These are phyloP conservation scores for Sporisorium sorghi DNA, from an alignment of 1,284 basidiomycete species.

Conservation along the genomic window DNA sequence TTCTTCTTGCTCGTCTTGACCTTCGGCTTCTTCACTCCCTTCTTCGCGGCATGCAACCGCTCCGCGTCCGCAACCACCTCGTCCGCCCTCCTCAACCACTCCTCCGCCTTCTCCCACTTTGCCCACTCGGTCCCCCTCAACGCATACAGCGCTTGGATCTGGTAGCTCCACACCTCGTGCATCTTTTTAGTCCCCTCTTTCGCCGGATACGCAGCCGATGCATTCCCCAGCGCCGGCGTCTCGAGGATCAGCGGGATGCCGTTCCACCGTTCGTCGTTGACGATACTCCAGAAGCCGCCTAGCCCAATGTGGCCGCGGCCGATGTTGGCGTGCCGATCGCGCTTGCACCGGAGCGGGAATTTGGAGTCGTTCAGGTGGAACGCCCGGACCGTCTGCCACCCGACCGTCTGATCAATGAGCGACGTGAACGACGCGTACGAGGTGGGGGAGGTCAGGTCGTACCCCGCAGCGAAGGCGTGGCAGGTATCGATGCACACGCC, in stretches of 20 bases:
- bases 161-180: conserved; percentile 76
- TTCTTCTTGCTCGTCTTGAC: conserved; percentile 12
- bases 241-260: conserved; percentile 84
- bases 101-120: conserved; percentile 27
- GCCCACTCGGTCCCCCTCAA: conserved; percentile 66
- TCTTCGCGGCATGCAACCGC: conserved; percentile 15
- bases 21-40: not conserved
- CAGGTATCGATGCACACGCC: conserved; percentile 89
- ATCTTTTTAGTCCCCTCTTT: conserved; percentile 52
- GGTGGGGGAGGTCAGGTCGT: conserved; percentile 78
- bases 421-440: conserved; percentile 71
- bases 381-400: conserved; percentile 76
- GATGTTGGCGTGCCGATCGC: conserved; percentile 85
- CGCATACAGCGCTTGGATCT: conserved; percentile 71
- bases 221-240: conserved; percentile 73
- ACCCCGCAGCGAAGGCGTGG: conserved; percentile 86
- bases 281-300: conserved; percentile 76
- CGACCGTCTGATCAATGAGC: conserved; percentile 78
- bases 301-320: conserved; percentile 81
- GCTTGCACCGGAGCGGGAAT: conserved; percentile 75
- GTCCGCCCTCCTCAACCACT: conserved; percentile 26
- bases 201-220: conserved; percentile 17
- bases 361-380: conserved; percentile 90
- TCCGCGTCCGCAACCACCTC: conserved; percentile 19
- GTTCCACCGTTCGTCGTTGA: conserved; percentile 78